phyloP scores from a whole-genome alignment of 305 asterid species.

The Ajuga reptans region DNA sequence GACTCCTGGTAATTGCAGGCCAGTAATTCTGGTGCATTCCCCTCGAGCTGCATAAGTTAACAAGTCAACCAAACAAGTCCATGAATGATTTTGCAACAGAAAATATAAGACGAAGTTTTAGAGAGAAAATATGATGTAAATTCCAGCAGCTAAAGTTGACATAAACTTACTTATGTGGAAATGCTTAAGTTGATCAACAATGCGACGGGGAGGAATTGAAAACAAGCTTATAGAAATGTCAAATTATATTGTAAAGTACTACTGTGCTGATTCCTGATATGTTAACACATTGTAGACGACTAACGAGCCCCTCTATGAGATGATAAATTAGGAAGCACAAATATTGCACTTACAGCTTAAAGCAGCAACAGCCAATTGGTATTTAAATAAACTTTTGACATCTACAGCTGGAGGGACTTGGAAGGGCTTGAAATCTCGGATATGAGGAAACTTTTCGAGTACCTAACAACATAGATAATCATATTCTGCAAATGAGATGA shows the following conservation, averaged over 20 bases:
- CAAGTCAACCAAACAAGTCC: constrained; percentile 9
- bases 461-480: constrained; percentile 40
- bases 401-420: constrained; percentile 50
- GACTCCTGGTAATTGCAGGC: constrained; percentile 93
- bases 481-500: not conserved
- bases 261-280: constrained; percentile 10
- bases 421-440: constrained; percentile 49
- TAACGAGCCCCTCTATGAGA: not conserved
- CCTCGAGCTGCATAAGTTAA: constrained; percentile 47
- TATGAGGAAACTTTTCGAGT: constrained; percentile 68
- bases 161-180: not conserved
- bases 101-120: not conserved
- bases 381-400: constrained; percentile 45
- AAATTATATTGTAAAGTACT: not conserved
- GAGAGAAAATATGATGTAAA: not conserved
- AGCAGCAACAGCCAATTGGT: constrained; percentile 70
- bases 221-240: not conserved
- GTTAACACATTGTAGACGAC: not conserved
- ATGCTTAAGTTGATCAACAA: not conserved
- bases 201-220: not conserved
- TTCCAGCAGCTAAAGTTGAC: constrained; percentile 2
- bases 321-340: not conserved
- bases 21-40: constrained; percentile 51
- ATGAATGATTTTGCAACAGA: not conserved
- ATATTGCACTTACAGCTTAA: constrained; percentile 48